Conservation (phyloP, 805 yeast species). For the Wickerhamomyces sydowiorum region DNA sequence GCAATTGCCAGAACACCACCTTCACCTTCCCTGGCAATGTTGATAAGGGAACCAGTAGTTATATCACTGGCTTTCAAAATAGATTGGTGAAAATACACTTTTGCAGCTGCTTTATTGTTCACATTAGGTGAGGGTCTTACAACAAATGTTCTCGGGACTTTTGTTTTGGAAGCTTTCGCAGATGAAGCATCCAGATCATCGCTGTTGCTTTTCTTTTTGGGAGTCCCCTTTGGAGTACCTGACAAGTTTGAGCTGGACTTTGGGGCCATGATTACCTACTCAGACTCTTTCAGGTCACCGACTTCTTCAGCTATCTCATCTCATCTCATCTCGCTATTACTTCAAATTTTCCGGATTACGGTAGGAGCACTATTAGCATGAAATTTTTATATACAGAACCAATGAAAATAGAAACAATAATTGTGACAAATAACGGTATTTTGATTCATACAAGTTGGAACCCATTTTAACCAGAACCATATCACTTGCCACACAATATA, state of each 20-base stretch:
- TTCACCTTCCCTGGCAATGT: constrained; percentile 39
- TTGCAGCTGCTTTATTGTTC: constrained; percentile 27
- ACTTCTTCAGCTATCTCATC: not conserved
- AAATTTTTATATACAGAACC: too few relatives aligned
- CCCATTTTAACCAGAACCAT: too few relatives aligned
- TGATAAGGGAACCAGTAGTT: constrained; percentile 38
- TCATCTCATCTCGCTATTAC: not conserved
- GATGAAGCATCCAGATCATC: constrained; percentile 12
- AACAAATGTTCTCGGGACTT: constrained; percentile 32
- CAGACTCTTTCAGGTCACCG: not conserved
- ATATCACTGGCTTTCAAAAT: constrained; percentile 43
- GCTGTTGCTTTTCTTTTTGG: constrained; percentile 25
- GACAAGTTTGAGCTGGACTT: constrained; percentile 1
- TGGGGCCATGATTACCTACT: not conserved
- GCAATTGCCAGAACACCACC: constrained; percentile 41
- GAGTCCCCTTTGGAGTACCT: constrained; percentile 19
- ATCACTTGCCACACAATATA: too few relatives aligned
- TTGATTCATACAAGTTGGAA: not conserved
- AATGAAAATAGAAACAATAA: not conserved
- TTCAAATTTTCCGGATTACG: not conserved
- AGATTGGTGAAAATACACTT: constrained; percentile 36
- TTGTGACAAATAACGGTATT: not conserved
- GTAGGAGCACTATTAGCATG: not conserved
- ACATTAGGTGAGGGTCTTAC: constrained; percentile 30
- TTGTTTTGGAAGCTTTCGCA: constrained; percentile 23